Percentiles rank a stretch among this genome's conserved stretches.
phyloP scores from a whole-genome alignment of 768 basidiomycete genomes.

The Termitomyces titanicus region DNA sequence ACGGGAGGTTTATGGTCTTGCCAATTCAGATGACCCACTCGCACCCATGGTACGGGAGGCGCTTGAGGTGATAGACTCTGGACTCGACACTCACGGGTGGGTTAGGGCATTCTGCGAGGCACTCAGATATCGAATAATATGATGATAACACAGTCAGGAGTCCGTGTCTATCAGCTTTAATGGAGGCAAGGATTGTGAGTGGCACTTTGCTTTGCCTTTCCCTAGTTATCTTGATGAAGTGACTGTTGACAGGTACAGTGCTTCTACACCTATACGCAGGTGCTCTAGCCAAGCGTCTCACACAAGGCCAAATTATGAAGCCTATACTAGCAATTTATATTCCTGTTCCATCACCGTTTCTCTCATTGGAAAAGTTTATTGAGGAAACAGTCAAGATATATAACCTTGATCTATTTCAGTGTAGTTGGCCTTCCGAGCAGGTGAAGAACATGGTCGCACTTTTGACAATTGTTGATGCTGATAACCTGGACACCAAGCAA shows the following conservation, averaged over 20 bases:
- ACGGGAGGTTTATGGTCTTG: slow-evolving; percentile 58
- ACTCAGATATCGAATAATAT: slow-evolving; percentile 14
- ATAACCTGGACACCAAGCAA: slow-evolving; percentile 17
- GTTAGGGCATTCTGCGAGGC: slow-evolving; percentile 29
- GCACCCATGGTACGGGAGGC: slow-evolving; percentile 71
- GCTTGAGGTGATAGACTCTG: slow-evolving; percentile 73
- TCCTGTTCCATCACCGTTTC: slow-evolving; percentile 86
- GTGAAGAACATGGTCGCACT: slow-evolving; percentile 49
- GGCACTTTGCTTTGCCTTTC: slow-evolving; percentile 9
- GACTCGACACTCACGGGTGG: slow-evolving; percentile 78
- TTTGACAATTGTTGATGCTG: slow-evolving; percentile 16
- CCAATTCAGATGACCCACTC: slow-evolving; percentile 50
- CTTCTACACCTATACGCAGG: slow-evolving; percentile 86
- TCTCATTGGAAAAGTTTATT: slow-evolving; percentile 82
- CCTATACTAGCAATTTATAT: slow-evolving; percentile 79
- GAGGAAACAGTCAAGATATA: slow-evolving; percentile 57
- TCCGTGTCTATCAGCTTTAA: slow-evolving; percentile 91
- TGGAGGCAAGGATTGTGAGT: slow-evolving; percentile 95
- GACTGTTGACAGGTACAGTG: slow-evolving; percentile 71
- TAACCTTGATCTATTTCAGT: slow-evolving; percentile 69
- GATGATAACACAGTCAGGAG: slow-evolving; percentile 45
- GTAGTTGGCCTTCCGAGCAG: slow-evolving; percentile 39
- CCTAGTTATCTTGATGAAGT: not conserved
- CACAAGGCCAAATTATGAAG: slow-evolving; percentile 30
- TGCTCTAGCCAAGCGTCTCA: slow-evolving; percentile 49